phyloP scores from a whole-genome alignment of 305 asterid genomes.

The Caryopteris hybrid region DNA sequence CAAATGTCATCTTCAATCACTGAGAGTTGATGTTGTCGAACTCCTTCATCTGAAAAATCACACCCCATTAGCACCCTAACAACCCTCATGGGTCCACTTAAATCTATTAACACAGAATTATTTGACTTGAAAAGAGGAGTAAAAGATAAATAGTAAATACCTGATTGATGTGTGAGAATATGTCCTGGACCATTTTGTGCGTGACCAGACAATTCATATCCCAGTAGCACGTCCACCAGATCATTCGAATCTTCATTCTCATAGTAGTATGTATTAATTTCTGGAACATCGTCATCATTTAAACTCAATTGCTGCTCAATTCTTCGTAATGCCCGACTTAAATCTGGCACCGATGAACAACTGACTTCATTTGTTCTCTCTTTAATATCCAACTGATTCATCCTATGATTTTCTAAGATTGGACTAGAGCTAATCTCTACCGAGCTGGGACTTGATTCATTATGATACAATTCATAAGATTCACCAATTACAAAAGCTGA shows the following conservation, averaged over 20 bases:
- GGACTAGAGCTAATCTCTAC: conserved; percentile 63
- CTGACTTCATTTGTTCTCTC: conserved; percentile 41
- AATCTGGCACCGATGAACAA: conserved; percentile 44
- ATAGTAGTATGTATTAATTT: conserved; percentile 29
- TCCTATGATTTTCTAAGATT: conserved; percentile 22
- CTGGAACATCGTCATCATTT: conserved; percentile 58
- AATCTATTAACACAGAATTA: neutral
- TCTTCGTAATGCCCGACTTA: conserved; percentile 62
- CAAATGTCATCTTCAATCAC: conserved; percentile 48
- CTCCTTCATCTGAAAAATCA: conserved; percentile 40
- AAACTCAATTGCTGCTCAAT: conserved; percentile 79
- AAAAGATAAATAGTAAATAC: conserved; percentile 21
- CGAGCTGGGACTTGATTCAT: conserved; percentile 60
- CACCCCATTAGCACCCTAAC: conserved; percentile 26
- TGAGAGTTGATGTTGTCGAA: conserved; percentile 33
- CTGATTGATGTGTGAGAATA: conserved; percentile 35
- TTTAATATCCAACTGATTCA: conserved; percentile 22
- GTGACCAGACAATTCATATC: conserved; percentile 42
- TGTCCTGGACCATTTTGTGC: conserved; percentile 37
- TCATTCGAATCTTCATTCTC: conserved; percentile 45
- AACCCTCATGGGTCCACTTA: conserved; percentile 15
- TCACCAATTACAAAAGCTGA: conserved; percentile 47
- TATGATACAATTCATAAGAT: conserved; percentile 47
- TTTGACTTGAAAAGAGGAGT: conserved; percentile 11
- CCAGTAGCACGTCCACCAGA: conserved; percentile 35